Evolutionary conservation across 352 stramenopile genomes (phyloP).

Genomic region (Stramenopiles sp.): DNA sequence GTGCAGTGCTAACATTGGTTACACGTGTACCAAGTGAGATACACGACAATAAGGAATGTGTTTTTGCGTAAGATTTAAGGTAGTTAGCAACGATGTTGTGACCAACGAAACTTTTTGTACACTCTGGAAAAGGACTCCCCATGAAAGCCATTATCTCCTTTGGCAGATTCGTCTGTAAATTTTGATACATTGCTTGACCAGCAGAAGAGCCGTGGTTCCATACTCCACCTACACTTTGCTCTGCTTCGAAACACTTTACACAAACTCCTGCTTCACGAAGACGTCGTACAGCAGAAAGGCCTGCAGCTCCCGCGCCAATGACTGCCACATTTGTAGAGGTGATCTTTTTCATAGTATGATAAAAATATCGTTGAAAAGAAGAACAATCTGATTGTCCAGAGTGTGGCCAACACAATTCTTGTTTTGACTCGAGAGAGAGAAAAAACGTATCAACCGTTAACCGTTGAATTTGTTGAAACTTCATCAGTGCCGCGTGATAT

Average conservation of each 20-base stretch:
- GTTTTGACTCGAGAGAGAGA: too few species aligned
- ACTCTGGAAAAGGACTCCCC: conserved; percentile 7
- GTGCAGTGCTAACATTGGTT: too few species aligned
- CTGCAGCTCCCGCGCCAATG: conserved; percentile 1
- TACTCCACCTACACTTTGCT: neutral
- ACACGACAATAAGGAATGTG: too few species aligned
- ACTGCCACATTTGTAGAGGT: too few species aligned
- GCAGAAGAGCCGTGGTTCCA: neutral
- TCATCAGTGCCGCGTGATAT: too few species aligned
- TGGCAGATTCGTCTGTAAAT: conserved; percentile 12
- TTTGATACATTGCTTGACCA: conserved; percentile 10
- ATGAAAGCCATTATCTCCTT: conserved; percentile 12
- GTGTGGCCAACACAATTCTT: too few species aligned
- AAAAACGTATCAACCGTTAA: too few species aligned
- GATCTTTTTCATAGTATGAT: too few species aligned
- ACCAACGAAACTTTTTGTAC: conserved; percentile 9
- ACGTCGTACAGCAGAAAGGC: neutral
- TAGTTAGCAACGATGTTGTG: conserved; percentile 10
- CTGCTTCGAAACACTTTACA: neutral
- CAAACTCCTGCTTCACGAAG: neutral
- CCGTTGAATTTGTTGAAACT: too few species aligned
- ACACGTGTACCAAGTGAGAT: too few species aligned
- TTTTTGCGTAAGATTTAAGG: conserved; percentile 10
- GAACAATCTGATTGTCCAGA: too few species aligned
- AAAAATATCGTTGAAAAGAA: too few species aligned